Evolutionary conservation across 2,329 filamentous ascomycete species (phyloP), one percentile per base, ranked within the genome.

Genomic region (Dothideomycetidae sp.): DNA sequence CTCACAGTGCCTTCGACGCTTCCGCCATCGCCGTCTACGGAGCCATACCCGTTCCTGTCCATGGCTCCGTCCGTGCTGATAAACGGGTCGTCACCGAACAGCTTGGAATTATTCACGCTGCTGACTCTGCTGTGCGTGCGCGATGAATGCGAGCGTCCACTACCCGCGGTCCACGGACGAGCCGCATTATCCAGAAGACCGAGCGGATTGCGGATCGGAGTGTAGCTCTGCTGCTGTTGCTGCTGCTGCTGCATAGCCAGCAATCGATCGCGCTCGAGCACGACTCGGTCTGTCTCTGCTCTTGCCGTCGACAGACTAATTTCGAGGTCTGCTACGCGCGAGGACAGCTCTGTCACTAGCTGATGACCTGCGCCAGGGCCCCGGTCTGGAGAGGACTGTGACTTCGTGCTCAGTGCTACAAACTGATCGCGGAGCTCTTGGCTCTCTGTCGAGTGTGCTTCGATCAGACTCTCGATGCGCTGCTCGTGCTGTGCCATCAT

Each of bases 1-100:
- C 32, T 31, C 15, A 38, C 36, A 14, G 38, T 45, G 5, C 43
- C 40, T 28, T 45, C 43, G 10, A 45, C 29, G 4, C 40, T 45
- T 15, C 30, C 39, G 5, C 36, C 36, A 30, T 34, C 14, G 23
- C 29, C 23, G 18, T 42, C 34, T 14, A 16, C 10, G 31, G 14
- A 28, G 4, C 5, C 19, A 17, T 32, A 31, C 7, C 34, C 30
- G 30, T 19, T 23, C 23, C 10, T 11, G 12, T 4, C 19, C 33
- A 33, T 30, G 18, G 31, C 28, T n/a, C 19, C n/a, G n/a, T 11
- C 36, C 4, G 13, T 30, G n/a, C 10, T 16, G 15, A 29, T 32
- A 18, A 38, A 38, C 4, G 36, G 36, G 33, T 38, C 36, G 3
- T 38, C 36, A n/a, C n/a, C n/a, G 13, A 38, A 26, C 4, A 11